Base-by-base conservation (phyloP, 1,139 yeast species). In the Wickerhamomyces sp. region DNA sequence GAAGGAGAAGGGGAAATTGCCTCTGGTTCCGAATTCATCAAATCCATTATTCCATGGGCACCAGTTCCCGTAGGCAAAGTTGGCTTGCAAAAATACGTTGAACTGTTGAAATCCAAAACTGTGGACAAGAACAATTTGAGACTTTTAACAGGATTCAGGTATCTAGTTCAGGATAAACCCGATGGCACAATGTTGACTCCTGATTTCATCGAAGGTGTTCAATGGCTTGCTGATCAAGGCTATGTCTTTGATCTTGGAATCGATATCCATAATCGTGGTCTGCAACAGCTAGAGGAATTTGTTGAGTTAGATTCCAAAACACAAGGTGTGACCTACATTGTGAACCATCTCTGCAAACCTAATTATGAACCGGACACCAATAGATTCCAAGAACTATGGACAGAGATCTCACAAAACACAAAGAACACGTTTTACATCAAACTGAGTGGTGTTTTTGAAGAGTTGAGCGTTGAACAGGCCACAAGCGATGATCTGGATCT, bases 341-440 rank as follows among this genome's bases (percentile, higher is more conserved):
- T 66, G 31, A 61, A 68, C 40, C 72, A 67, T 46, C 45, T 67
- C 37, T 54, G 62, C 3, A 68, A 68, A 42, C 71, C 73, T 2
- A 54, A 58, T 33, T 51, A 59, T 35, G 27, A 31, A 27, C 26
- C 47, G 45, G 29, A 16, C 2, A 14, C 19, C 4, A 22, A 35
- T 23, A 22, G 14, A 4, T 62, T 65, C 64, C 38, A 31, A 18
- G 21, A 33, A 16, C 47, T 43, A 23, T 54, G 61, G 53, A 31
- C 26, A 2, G 26, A 41, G 21, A 44, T 62, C 3, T 35, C 52
- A 5, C 23, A 38, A 12, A 47, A 34, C n/a, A 33, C 30, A 6
- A 41, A 54, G 6, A 61, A 61, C 16, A 37, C 41, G 25, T 51
- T 62, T 13, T 65, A 47, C 37, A 54, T 68, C 47, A 67, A 67